phyloP scores from a whole-genome alignment of 441 rosid genomes.

The Croton setiger region DNA sequence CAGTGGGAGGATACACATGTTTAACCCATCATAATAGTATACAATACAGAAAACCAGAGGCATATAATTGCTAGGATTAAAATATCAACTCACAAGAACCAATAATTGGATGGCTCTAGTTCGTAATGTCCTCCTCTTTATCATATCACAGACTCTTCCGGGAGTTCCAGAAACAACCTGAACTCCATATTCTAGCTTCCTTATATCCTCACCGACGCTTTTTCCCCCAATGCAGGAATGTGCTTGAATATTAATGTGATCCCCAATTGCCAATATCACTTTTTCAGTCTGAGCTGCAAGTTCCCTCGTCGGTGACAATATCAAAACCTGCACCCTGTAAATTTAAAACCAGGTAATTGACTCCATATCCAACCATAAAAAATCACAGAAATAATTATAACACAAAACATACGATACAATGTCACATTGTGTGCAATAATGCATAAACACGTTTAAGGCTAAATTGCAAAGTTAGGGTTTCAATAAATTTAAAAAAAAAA shows the following conservation, averaged over 20 bases:
- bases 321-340: constrained; percentile 80
- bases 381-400: neutral
- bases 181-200: constrained; percentile 87
- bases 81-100: constrained; percentile 56
- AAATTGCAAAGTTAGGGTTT: constrained; percentile 15
- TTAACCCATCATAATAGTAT: too few species aligned
- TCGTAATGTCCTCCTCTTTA: constrained; percentile 89
- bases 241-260: constrained; percentile 68
- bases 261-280: constrained; percentile 77
- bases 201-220: constrained; percentile 95
- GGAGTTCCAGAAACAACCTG: constrained; percentile 98
- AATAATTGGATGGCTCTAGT: constrained; percentile 79
- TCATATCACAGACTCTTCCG: constrained; percentile 98
- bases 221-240: constrained; percentile 91
- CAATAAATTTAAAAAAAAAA: neutral
- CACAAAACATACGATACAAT: too few species aligned
- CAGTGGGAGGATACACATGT: neutral
- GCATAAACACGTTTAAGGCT: too few species aligned
- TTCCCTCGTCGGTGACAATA: constrained; percentile 91
- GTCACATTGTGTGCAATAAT: neutral
- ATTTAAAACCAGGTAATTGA: neutral
- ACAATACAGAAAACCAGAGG: neutral
- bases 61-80: neutral
- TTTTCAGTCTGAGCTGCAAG: constrained; percentile 88
- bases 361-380: neutral